Evolutionary conservation across 1,284 basidiomycete species (phyloP), one percentile per base, ranked within the genome.

Genomic region (Vanrija humicola): DNA sequence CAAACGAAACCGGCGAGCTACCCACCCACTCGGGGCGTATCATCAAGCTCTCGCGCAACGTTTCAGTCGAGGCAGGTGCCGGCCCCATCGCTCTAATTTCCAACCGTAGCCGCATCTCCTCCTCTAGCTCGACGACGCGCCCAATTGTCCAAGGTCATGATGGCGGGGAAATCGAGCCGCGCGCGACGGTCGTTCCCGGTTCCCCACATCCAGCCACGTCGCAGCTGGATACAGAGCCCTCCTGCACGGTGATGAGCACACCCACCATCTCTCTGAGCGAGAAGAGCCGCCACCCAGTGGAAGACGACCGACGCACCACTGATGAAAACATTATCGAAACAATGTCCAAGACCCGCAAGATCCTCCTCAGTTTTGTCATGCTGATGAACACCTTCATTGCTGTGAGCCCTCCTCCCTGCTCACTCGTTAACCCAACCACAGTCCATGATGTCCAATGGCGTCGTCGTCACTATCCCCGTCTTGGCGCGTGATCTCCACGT

Each of bases 391-490:
- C 63, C 6, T 54, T 67, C 34, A 52, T 65, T n/a, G 59, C 60
- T 19, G 64, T 66, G 40, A 59, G 64, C 53, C 6, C 7, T 6
- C 10, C 14, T 5, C 6, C n/a, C 34, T 19, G 19, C 48, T 47
- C 19, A 38, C 28, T 26, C 26, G 26, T 26, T 26, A 26, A 26
- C 26, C 26, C 26, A 26, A 14, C 19, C 7, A 10, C 39, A 55
- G 58, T 52, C 55, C 15, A 57, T 57, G 53, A 46, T 14, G 14
- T 34, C 42, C 39, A 61, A 58, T 48, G 56, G 56, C 0, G 56
- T 61, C 14, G 38, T 55, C n/a, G 55, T 72, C 40, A 70, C 71
- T 3, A 65, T 78, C 21, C 75, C 76, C 1, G 64, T 71, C 7
- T 72, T 76, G 16, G 72, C 72, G 16, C 42, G 46, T 7, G 65